phyloP scores from a whole-genome alignment of 2,329 filamentous ascomycete species.

The Alternaria arbusti region DNA sequence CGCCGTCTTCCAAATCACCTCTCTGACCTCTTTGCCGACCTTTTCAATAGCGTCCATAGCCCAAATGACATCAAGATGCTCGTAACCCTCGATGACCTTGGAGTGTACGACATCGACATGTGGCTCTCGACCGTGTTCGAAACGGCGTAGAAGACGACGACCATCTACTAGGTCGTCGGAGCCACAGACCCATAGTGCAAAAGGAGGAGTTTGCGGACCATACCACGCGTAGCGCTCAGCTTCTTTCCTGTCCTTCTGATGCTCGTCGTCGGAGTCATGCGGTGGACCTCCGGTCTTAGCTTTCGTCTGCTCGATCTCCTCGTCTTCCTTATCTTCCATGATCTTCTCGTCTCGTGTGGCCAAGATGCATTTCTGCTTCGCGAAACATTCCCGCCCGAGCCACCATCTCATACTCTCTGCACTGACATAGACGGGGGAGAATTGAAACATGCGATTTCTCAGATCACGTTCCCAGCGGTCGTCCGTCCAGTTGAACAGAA shows the following conservation, averaged over 20 bases:
- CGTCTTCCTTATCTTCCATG: conserved; percentile 63
- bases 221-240: conserved; percentile 73
- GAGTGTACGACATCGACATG: conserved; percentile 79
- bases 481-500: conserved; percentile 89
- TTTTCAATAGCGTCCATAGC: conserved; percentile 86
- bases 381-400: conserved; percentile 87
- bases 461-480: conserved; percentile 81
- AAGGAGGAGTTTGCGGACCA: conserved; percentile 75
- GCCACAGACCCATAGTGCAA: conserved; percentile 88
- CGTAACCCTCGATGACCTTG: conserved; percentile 81
- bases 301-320: conserved; percentile 36
- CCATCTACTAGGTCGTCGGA: conserved; percentile 87
- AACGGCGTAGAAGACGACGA: conserved; percentile 71
- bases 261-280: conserved; percentile 20
- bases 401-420: conserved; percentile 95
- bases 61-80: conserved; percentile 95
- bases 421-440: conserved; percentile 87
- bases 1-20: conserved; percentile 83
- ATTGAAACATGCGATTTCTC: conserved; percentile 85
- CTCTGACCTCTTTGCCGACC: conserved; percentile 79
- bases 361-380: conserved; percentile 83
- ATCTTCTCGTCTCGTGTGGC: conserved; percentile 74
- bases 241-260: conserved; percentile 49
- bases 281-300: conserved; percentile 2
- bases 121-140: conserved; percentile 80